These are phyloP conservation scores for Candida sanyaensis DNA, from an alignment of 1,139 yeast species.

Conservation along the genomic window DNA sequence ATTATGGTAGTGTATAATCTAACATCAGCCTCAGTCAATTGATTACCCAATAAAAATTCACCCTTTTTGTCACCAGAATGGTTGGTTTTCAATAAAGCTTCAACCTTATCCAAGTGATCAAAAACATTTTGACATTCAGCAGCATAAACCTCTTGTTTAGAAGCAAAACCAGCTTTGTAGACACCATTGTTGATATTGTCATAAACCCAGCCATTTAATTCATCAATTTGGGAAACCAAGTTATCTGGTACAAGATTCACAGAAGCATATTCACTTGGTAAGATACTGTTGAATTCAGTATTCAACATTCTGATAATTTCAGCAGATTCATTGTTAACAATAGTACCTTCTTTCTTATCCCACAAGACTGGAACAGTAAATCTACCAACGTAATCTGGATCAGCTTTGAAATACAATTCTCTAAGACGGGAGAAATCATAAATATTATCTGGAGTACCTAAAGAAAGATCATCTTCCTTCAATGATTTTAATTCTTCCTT, in stretches of 20 bases:
- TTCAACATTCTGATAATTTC: constrained; percentile 86
- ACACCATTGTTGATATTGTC: constrained; percentile 91
- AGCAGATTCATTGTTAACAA: constrained; percentile 87
- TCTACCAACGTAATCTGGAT: constrained; percentile 76
- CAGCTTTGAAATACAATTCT: constrained; percentile 72
- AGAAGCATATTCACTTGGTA: constrained; percentile 48
- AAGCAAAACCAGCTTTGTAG: constrained; percentile 90
- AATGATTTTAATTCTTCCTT: constrained; percentile 25
- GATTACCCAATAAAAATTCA: constrained; percentile 61
- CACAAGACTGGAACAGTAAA: constrained; percentile 92
- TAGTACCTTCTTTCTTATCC: constrained; percentile 80
- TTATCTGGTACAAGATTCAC: constrained; percentile 66
- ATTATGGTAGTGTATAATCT: constrained; percentile 75
- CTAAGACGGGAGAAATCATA: constrained; percentile 61
- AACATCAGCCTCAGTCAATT: constrained; percentile 86
- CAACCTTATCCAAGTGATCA: constrained; percentile 73
- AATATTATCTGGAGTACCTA: constrained; percentile 67
- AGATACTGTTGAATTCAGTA: constrained; percentile 54
- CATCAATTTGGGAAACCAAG: constrained; percentile 63
- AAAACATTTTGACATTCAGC: constrained; percentile 68
- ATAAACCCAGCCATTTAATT: constrained; percentile 81
- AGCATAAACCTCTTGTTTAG: constrained; percentile 81
- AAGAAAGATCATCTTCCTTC: constrained; percentile 34
- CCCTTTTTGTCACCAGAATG: constrained; percentile 32
- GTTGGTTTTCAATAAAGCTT: constrained; percentile 54